Evolutionary conservation across 768 basidiomycete genomes (phyloP).

Genomic region (Lentinula edodes): DNA sequence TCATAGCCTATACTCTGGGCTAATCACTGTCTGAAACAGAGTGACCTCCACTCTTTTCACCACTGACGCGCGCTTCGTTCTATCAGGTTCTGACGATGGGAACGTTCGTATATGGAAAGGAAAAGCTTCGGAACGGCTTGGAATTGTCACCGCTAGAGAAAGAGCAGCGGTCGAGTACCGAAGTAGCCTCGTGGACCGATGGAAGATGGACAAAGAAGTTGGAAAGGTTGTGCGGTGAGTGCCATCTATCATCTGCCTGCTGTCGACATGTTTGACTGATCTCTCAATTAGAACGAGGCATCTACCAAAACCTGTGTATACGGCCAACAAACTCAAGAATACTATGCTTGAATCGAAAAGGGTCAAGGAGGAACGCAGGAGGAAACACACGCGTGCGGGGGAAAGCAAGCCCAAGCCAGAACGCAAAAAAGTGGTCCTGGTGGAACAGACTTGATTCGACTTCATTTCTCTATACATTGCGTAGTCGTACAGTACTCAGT

Average conservation of each 20-base stretch:
- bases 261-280: slow-evolving; percentile 1
- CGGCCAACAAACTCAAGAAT: slow-evolving; percentile 79
- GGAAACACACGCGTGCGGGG: slow-evolving; percentile 85
- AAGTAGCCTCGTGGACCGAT: slow-evolving; percentile 79
- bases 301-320: slow-evolving; percentile 87
- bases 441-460: slow-evolving; percentile 62
- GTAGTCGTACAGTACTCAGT: background rate
- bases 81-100: slow-evolving; percentile 91
- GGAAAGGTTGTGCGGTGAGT: slow-evolving; percentile 74
- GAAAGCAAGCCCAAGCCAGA: slow-evolving; percentile 87
- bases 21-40: slow-evolving; percentile 30
- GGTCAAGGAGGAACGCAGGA: slow-evolving; percentile 90
- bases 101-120: slow-evolving; percentile 96
- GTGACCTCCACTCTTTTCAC: slow-evolving; percentile 88
- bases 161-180: slow-evolving; percentile 91
- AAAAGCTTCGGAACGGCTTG: slow-evolving; percentile 87
- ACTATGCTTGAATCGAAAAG: slow-evolving; percentile 88
- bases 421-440: slow-evolving; percentile 81
- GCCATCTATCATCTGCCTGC: background rate
- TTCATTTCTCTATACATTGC: background rate
- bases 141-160: slow-evolving; percentile 85
- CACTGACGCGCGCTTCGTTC: slow-evolving; percentile 83
- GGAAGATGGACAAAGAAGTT: slow-evolving; percentile 82
- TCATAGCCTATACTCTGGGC: background rate
- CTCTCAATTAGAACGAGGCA: slow-evolving; percentile 55